Evolutionary conservation across 257 asterid genomes (phyloP), one percentile per base, ranked within the genome.

Genomic region (Echites panduratus): DNA sequence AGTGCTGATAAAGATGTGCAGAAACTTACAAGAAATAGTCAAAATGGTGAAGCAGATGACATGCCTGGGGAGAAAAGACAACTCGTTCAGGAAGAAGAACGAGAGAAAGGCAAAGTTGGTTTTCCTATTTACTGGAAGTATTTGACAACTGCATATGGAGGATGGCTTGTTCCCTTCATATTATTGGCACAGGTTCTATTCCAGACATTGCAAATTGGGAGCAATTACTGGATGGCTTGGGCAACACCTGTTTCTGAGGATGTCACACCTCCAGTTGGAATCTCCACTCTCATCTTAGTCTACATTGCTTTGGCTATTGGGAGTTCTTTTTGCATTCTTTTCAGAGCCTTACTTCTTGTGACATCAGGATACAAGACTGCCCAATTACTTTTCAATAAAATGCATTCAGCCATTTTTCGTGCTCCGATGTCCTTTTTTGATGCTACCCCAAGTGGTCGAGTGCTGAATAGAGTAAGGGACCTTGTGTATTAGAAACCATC

Each of bases 181-280:
- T 66, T 93, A 72, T 75, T 91, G 66, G 87, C 91, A 47, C 97
- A 91, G 72, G 35, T 81, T 66, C 24, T 89, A 57, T 89, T 91
- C 78, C 94, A 91, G 73, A 19, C 74, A 40, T 88, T 93, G 79
- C 97, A 93, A 80, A 89, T 93, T 35, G 94, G 91, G 62, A 93
- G 98, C 93, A 93, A 91, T 77, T 93, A 91, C 68, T 93, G 96
- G 98, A 93, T 93, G 98, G 92, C 97, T 45, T 93, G 94, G 96
- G 98, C 98, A 53, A 90, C 97, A 47, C 98, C 98, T 0, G 90
- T 93, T 47, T 90, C 98, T 0, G 71, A 81, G 77, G 88, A 78
- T 75, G 88, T 73, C 9, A 68, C 84, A 9, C 80, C 96, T 74
- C 91, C 79, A 1, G 97, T 93, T 59, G 81, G 79, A 12, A 61